Conservation (phyloP, 768 basidiomycete species). For the Tricholoma sp. region DNA sequence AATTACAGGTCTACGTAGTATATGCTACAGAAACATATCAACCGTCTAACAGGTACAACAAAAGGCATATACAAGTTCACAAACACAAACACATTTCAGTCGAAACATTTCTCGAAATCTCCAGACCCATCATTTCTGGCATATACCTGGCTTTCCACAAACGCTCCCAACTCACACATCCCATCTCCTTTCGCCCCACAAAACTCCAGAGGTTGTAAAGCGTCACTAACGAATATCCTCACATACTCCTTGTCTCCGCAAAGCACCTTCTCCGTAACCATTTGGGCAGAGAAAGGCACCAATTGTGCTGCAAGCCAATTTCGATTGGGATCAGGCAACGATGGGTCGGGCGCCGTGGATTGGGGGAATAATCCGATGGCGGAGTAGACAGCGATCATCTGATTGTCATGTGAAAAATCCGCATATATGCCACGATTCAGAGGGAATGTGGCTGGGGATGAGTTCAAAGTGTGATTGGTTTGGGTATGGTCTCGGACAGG, state of each 20-base stretch:
- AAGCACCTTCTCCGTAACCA: constrained; percentile 67
- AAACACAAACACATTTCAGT: constrained; percentile 13
- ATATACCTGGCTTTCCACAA: constrained; percentile 69
- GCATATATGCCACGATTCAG: constrained; percentile 59
- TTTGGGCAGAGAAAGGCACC: constrained; percentile 69
- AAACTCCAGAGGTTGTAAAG: constrained; percentile 55
- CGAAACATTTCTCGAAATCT: constrained; percentile 63
- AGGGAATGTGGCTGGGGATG: constrained; percentile 63
- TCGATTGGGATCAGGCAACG: constrained; percentile 25
- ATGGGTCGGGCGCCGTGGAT: constrained; percentile 27
- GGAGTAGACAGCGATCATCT: constrained; percentile 74
- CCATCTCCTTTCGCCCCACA: constrained; percentile 50
- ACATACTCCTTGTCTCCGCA: constrained; percentile 52
- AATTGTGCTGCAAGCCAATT: constrained; percentile 55
- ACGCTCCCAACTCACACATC: constrained; percentile 58
- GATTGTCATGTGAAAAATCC: constrained; percentile 85
- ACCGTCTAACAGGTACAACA: too few relatives aligned
- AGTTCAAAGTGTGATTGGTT: constrained; percentile 70
- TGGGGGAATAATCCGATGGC: constrained; percentile 53
- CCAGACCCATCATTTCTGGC: constrained; percentile 63
- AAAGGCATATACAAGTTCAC: too few relatives aligned
- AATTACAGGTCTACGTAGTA: too few relatives aligned
- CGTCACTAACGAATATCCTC: constrained; percentile 77
- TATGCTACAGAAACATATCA: too few relatives aligned
- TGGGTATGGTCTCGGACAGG: constrained; percentile 67